Evolutionary conservation across 2,329 filamentous ascomycete genomes (phyloP), one percentile per base, ranked within the genome.

Genomic region (Colletotrichum horii): DNA sequence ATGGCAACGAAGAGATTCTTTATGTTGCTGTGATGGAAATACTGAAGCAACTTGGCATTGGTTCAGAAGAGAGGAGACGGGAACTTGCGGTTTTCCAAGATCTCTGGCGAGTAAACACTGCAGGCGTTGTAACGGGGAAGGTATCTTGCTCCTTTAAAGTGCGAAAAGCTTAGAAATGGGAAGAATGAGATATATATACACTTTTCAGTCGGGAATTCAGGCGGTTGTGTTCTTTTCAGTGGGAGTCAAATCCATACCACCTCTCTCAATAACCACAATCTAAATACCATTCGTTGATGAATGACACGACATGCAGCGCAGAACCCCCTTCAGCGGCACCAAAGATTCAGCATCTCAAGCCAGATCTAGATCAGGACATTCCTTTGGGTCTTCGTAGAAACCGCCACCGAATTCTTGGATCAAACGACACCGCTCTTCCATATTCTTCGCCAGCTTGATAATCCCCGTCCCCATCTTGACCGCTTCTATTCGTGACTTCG

Each of bases 11-110:
- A 4, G 43, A 52, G n/a, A 52, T 52, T 52, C 43, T 52, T 24
- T 52, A 52, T 22, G 43, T 52, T 52, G 43, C 43, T 8, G 43
- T 52, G n/a, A 52, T 4, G 6, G 43, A 52, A 4, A 22, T 22
- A 14, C 43, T 52, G 43, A 52, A 52, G n/a, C 43, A 52, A n/a
- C 43, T 52, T 24, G 12, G 43, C 4, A 52, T 52, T 52, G 11
- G n/a, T 52, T 52, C 43, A 52, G 43, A 52, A 22, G 43, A 52
- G 43, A 22, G 19, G 3, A 52, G 43, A 14, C 3, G 24, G 11
- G n/a, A 1, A 52, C 43, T 52, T 0, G 6, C n/a, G n/a, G 0
- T 0, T 8, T 52, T 52, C n/a, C 43, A 52, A 22, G 11, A 52
- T 2, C 43, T 52, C 14, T n/a, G 24, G n/a, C 43, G 43, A 22